Evolutionary conservation across 805 yeast genomes (phyloP).

Genomic region (Huiozyma naganishii): DNA sequence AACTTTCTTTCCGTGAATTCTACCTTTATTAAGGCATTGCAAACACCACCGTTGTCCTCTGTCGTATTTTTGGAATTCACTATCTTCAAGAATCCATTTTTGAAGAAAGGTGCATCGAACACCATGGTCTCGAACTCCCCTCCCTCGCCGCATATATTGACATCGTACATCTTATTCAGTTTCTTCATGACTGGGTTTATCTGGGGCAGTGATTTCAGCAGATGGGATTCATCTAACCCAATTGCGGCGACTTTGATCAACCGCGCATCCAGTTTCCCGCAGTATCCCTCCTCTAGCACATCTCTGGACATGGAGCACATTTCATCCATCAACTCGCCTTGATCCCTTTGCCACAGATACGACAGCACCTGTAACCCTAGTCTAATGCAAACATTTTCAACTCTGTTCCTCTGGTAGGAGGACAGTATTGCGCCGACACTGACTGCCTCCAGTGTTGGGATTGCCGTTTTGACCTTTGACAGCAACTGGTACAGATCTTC

Average conservation of each 20-base stretch:
- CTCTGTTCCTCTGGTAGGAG: conserved; percentile 89
- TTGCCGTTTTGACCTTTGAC: conserved; percentile 33
- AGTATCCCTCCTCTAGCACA: conserved; percentile 7
- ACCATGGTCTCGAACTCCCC: conserved; percentile 96
- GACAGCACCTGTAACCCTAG: conserved; percentile 60
- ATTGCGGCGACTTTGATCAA: conserved; percentile 88
- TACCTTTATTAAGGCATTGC: conserved; percentile 49
- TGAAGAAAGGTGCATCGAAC: conserved; percentile 79
- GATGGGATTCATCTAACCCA: conserved; percentile 56
- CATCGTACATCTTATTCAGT: conserved; percentile 58
- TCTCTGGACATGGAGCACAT: conserved; percentile 41
- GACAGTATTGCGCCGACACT: conserved; percentile 95
- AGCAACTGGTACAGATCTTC: conserved; percentile 65
- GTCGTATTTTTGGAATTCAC: conserved; percentile 31
- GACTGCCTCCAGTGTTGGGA: conserved; percentile 74
- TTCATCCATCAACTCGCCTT: conserved; percentile 66
- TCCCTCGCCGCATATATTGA: conserved; percentile 97
- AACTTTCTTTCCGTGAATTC: conserved; percentile 34
- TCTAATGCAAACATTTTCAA: conserved; percentile 78
- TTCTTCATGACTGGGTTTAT: conserved; percentile 46
- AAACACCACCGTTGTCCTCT: conserved; percentile 58
- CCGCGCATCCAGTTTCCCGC: conserved; percentile 53
- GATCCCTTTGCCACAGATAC: conserved; percentile 86
- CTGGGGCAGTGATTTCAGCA: conserved; percentile 58
- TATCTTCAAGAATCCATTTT: conserved; percentile 38